Evolutionary conservation across 352 stramenopile species (phyloP).

Genomic region (Thalassiosira mediterranea): DNA sequence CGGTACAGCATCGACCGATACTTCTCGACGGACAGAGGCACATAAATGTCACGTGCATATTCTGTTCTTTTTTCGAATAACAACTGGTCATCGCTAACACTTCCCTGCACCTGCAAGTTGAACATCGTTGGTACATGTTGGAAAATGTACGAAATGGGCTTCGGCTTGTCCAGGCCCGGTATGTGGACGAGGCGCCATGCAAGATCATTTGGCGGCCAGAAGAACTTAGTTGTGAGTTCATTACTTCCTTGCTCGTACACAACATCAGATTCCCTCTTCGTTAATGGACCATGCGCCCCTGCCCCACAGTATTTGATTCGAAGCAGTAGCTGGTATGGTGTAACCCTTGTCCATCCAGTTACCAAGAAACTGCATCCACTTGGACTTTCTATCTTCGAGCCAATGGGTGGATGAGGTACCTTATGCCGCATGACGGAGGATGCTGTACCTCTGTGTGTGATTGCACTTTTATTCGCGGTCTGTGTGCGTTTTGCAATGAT

Average conservation of each 20-base stretch:
- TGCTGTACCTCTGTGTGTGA: slow-evolving; percentile 2
- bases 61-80: too few species aligned
- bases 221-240: not conserved
- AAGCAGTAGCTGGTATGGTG: not conserved
- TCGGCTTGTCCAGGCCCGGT: not conserved
- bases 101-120: not conserved
- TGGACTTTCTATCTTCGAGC: not conserved
- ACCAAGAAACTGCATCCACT: not conserved
- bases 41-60: too few species aligned
- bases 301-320: not conserved
- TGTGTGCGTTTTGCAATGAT: not conserved
- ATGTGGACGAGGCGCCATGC: not conserved
- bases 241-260: not conserved
- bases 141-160: slow-evolving; percentile 1
- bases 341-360: not conserved
- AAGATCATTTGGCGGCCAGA: not conserved
- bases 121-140: slow-evolving; percentile 5
- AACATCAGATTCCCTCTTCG: not conserved
- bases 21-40: not conserved
- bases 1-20: not conserved
- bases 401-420: not conserved
- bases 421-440: slow-evolving; percentile 12
- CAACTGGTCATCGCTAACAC: not conserved
- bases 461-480: not conserved
- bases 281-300: not conserved